Evolutionary conservation across 352 stramenopile species (phyloP), one percentile per base, ranked within the genome.

Genomic region (Globisporangium echinulatum): DNA sequence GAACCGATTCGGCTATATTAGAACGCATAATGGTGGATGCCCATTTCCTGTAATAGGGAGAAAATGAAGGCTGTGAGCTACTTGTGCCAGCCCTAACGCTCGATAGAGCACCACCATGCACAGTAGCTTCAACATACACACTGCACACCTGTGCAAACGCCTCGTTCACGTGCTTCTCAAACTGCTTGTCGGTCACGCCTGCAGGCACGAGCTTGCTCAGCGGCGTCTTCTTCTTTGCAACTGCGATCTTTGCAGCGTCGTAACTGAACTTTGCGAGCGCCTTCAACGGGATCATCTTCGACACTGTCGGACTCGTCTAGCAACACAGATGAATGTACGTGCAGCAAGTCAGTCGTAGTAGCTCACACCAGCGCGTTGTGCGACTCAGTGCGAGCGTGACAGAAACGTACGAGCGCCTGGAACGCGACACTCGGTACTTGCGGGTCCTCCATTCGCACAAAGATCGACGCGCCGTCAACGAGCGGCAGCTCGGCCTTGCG

Each of bases 111-210:
- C 25, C 25, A 33, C 25, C 25, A 33, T 33, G 25, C 25, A 33
- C 25, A 33, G 25, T 33, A 33, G 2, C 25, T 33, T 33, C 25
- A 33, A 33, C 25, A 3, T 33, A 33, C 25, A 33, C 25, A 33
- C 25, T 10, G 37, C 48, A 38, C n/a, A 79, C 74, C 69, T 77
- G 56, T 8, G 72, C 75, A 54, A 92, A 85, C 15, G 70, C 75
- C 37, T 75, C 63, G 46, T 92, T 92, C 47, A 89, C 58, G 54
- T 88, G 75, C 46, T 79, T 85, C 62, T 92, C 83, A n/a, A 85
- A 59, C n/a, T 87, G 71, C 19, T 72, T 72, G 10, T 84, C 77
- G 0, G 61, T 65, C 17, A 58, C 14, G 9, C 67, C 69, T 0
- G 61, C 8, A 1, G 77, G 66, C 25, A 92, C 25, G 8, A 83